Evolutionary conservation across 139 green algal species (phyloP).

Genomic region (Tetraselmis striata): DNA sequence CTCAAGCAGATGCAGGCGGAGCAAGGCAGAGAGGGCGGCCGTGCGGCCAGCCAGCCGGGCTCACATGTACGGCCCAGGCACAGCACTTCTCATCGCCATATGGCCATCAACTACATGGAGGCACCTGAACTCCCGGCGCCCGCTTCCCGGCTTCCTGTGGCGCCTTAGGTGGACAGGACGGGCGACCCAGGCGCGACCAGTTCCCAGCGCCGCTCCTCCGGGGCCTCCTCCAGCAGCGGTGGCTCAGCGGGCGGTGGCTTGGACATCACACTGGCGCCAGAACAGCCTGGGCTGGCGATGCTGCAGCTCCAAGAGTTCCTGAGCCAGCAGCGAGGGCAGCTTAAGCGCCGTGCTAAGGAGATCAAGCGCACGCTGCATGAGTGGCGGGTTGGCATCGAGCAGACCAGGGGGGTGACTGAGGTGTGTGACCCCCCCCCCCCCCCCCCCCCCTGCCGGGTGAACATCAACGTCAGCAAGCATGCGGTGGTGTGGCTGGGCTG

Average conservation of each 20-base stretch:
- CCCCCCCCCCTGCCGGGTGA: too few species aligned
- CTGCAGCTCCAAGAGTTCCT: background rate
- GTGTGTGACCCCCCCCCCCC: too few species aligned
- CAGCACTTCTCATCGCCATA: background rate
- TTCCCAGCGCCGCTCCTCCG: background rate
- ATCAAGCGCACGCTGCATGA: background rate
- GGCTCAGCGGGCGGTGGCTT: too few species aligned
- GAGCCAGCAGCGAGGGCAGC: background rate
- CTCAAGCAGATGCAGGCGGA: background rate
- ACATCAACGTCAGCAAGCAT: too few species aligned
- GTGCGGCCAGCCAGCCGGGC: background rate
- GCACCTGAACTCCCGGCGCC: background rate
- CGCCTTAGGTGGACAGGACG: too few species aligned
- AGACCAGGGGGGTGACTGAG: too few species aligned
- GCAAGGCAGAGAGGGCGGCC: background rate
- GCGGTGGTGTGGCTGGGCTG: too few species aligned
- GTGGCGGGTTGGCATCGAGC: background rate
- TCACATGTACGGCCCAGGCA: background rate
- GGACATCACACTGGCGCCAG: background rate
- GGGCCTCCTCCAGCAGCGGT: background rate
- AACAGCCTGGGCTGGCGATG: background rate
- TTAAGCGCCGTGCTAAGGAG: background rate
- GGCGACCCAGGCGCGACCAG: background rate
- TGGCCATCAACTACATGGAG: background rate
- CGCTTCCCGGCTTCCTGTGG: background rate